phyloP scores from a whole-genome alignment of 352 stramenopile genomes.

The Phytopythium montanum region DNA sequence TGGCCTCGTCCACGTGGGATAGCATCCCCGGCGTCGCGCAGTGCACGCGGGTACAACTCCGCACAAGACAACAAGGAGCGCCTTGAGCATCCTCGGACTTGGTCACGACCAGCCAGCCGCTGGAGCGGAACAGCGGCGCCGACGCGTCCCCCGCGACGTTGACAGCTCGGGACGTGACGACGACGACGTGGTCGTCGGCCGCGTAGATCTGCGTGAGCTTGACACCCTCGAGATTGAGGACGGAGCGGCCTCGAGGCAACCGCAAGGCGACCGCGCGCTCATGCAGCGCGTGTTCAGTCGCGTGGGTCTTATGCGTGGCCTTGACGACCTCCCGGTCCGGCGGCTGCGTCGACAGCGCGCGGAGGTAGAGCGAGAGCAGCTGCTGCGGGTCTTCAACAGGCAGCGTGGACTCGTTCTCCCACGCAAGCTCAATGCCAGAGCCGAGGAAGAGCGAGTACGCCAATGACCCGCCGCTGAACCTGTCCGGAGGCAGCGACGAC shows the following conservation, averaged over 20 bases:
- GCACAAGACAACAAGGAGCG: neutral
- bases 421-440: neutral
- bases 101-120: neutral
- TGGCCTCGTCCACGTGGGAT: neutral
- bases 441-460: conserved; percentile 7
- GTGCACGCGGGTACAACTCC: neutral
- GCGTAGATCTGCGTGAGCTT: conserved; percentile 6
- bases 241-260: neutral
- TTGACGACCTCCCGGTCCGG: neutral
- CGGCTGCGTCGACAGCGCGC: conserved; percentile 2
- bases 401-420: neutral
- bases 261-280: neutral
- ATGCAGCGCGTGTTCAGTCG: neutral
- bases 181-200: neutral
- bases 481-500: neutral
- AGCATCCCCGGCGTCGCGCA: neutral
- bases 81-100: neutral
- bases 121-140: neutral
- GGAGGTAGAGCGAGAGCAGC: neutral
- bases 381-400: neutral
- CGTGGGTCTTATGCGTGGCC: conserved; percentile 1
- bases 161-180: neutral
- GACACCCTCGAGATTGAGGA: neutral
- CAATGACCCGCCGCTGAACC: neutral
- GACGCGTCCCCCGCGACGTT: neutral